A percentile compares a stretch with the other conserved stretches of the same genome.
Conservation (phyloP, 768 basidiomycete species). For the Lactarius hatsudake region DNA sequence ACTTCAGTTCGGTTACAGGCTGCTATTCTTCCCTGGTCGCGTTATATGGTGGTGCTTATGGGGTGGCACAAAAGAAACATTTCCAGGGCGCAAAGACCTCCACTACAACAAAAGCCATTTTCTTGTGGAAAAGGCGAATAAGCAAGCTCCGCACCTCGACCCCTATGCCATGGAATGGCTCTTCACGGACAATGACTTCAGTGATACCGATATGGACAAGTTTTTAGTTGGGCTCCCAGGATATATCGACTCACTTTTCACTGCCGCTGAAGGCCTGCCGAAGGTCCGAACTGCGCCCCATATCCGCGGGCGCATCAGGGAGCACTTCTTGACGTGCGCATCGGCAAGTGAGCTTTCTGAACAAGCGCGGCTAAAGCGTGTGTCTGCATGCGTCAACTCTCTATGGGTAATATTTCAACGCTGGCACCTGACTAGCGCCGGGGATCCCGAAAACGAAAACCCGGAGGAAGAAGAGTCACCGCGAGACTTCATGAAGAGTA, state of each 20-base stretch:
- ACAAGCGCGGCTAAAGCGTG: background rate
- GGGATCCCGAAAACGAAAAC: background rate
- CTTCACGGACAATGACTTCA: constrained; percentile 10
- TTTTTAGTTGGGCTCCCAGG: constrained; percentile 14
- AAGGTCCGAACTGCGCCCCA: background rate
- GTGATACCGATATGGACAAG: constrained; percentile 14
- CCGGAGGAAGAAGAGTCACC: background rate
- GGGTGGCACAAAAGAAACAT: no score
- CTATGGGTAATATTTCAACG: background rate
- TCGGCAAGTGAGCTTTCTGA: constrained; percentile 4
- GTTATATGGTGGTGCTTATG: no score
- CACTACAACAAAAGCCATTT: background rate
- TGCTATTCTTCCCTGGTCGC: background rate
- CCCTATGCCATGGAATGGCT: constrained; percentile 11
- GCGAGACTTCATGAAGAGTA: background rate
- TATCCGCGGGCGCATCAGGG: background rate
- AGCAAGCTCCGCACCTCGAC: background rate
- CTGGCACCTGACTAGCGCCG: background rate
- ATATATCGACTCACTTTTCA: constrained; percentile 5
- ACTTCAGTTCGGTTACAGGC: background rate
- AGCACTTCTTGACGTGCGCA: constrained; percentile 9
- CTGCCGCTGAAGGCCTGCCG: background rate
- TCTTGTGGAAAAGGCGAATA: background rate
- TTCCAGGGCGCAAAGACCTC: background rate
- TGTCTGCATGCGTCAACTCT: constrained; percentile 3